A percentile compares a stretch with the other conserved stretches of the same genome.
Evolutionary conservation across 176 grass and related monocot genomes (phyloP).

Genomic region (Cenchrus purpureus): DNA sequence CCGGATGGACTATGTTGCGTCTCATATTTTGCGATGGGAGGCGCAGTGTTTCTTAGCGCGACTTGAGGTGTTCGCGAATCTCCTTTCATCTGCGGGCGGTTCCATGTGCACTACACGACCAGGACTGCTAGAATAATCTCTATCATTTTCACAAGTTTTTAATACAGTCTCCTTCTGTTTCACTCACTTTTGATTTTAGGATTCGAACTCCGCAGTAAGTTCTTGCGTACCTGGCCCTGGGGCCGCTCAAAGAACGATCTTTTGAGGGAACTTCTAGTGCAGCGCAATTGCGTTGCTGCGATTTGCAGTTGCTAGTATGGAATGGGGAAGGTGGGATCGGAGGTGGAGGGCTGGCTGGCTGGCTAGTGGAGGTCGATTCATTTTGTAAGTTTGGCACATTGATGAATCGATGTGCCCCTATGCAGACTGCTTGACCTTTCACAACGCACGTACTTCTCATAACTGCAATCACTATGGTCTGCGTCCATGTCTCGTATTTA

Average conservation of each 20-base stretch:
- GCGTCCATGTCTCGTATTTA: not conserved
- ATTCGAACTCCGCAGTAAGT: not conserved
- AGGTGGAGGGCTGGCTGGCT: not conserved
- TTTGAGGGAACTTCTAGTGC: not conserved
- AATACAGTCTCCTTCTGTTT: not conserved
- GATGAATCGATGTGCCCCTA: not conserved
- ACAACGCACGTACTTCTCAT: not conserved
- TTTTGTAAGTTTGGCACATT: not conserved
- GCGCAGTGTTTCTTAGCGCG: not conserved
- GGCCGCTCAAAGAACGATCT: constrained; percentile 1
- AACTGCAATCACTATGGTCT: not conserved
- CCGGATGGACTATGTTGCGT: not conserved
- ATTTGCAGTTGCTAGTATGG: not conserved
- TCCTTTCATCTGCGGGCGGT: not conserved
- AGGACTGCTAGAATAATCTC: no score
- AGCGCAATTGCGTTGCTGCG: not conserved
- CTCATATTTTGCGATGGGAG: not conserved
- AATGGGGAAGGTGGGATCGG: not conserved
- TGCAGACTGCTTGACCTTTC: not conserved
- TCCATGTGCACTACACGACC: not conserved
- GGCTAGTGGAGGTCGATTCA: not conserved
- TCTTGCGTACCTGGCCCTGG: not conserved
- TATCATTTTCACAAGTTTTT: not conserved
- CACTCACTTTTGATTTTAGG: not conserved
- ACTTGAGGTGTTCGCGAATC: not conserved